Conservation (phyloP, 495 filamentous ascomycete species). For the Staphylotrichum longicolle region DNA sequence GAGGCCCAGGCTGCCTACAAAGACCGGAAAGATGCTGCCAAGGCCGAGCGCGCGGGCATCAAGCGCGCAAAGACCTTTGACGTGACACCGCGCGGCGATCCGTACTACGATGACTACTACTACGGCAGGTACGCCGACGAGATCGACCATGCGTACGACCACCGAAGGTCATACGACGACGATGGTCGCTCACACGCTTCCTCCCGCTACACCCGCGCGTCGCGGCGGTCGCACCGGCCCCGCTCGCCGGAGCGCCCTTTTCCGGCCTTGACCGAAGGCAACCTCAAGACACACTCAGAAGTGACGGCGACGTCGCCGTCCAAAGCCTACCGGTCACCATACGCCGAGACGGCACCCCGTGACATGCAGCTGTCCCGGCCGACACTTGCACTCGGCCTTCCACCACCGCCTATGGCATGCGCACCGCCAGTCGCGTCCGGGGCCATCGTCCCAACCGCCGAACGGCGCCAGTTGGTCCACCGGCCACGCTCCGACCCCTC, state of each 20-base stretch:
- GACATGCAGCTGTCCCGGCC: conserved; percentile 43
- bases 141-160: conserved; percentile 22
- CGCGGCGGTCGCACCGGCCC: conserved; percentile 29
- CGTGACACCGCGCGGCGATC: conserved; percentile 27
- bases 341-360: conserved; percentile 41
- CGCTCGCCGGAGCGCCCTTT: conserved; percentile 31
- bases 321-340: conserved; percentile 41
- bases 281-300: conserved; percentile 46
- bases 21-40: conserved; percentile 75
- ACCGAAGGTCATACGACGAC: conserved; percentile 39
- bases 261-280: conserved; percentile 40
- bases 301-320: conserved; percentile 44
- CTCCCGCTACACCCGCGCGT: conserved; percentile 37
- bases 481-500: conserved; percentile 44
- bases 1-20: conserved; percentile 83
- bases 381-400: conserved; percentile 32
- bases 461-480: conserved; percentile 32
- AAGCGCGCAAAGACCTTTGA: conserved; percentile 46
- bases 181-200: conserved; percentile 40
- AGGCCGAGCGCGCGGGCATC: conserved; percentile 55
- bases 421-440: neutral
- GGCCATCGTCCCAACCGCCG: conserved; percentile 7
- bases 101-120: conserved; percentile 29
- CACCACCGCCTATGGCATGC: conserved; percentile 11
- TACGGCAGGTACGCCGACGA: conserved; percentile 19